Evolutionary conservation across 108 stramenopile species (phyloP).

Genomic region (Skeletonema marinoi): DNA sequence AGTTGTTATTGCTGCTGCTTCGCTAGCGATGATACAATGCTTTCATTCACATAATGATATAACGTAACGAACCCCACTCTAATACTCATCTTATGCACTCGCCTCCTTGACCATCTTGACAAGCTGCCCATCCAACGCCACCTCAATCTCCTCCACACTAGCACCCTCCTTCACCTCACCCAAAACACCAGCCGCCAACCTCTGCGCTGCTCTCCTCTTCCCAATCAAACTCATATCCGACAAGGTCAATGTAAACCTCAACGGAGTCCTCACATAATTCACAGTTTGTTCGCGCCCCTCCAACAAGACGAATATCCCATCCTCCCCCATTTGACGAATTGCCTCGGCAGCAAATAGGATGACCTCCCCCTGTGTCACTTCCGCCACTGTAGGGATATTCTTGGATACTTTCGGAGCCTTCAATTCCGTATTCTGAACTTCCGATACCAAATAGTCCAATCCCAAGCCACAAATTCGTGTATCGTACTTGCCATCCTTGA

Average conservation of each 20-base stretch:
- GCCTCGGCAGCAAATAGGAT: slow-evolving; percentile 79
- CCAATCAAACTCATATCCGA: slow-evolving; percentile 81
- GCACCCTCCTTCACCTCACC: slow-evolving; percentile 44
- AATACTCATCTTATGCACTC: neutral
- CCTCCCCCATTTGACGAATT: slow-evolving; percentile 64
- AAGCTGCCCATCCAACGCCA: slow-evolving; percentile 49
- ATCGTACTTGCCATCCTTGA: slow-evolving; percentile 65
- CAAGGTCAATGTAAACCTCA: slow-evolving; percentile 75
- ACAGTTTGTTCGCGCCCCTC: slow-evolving; percentile 91
- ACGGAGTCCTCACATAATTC: slow-evolving; percentile 79
- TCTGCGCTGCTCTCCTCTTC: slow-evolving; percentile 86
- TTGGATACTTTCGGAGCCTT: slow-evolving; percentile 76
- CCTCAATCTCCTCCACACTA: slow-evolving; percentile 47
- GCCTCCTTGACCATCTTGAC: slow-evolving; percentile 52
- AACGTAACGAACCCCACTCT: too few species aligned
- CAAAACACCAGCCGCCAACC: slow-evolving; percentile 76
- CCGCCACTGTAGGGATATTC: slow-evolving; percentile 90
- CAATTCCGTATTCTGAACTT: slow-evolving; percentile 83
- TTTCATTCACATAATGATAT: too few species aligned
- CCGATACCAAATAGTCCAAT: slow-evolving; percentile 67
- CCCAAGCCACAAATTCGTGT: slow-evolving; percentile 78
- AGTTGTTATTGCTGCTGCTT: too few species aligned
- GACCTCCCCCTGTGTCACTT: slow-evolving; percentile 89
- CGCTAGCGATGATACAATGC: too few species aligned
- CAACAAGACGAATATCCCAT: slow-evolving; percentile 75